Base-by-base conservation (phyloP, 2,329 filamentous ascomycete genomes). In the Dendrostoma leiphaemia region DNA sequence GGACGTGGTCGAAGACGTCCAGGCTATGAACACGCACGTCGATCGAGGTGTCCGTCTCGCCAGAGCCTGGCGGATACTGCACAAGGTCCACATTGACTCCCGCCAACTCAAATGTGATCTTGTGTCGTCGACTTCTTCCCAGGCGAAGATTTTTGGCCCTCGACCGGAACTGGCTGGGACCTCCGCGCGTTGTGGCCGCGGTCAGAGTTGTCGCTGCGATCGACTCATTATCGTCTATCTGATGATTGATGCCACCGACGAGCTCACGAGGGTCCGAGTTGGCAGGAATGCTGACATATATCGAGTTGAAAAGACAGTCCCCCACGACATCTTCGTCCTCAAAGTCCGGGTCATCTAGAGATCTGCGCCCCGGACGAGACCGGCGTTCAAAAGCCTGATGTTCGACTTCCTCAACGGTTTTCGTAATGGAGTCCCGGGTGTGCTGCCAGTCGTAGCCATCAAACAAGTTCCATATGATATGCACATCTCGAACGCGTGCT, bases 301-400 rank as follows among this genome's bases (percentile, higher is more conserved):
- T 96, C 0, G 94, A 99, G 68, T 99, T 97, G 79, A 99, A 99
- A 15, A 99, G 78, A 62, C 95, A 96, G 67, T 99, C 95, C 6
- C 91, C 91, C 69, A 97, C 95, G 6, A 89, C 89, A 69, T 92
- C 89, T 40, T 92, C 88, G 46, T 96, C 81, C 23, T 93, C 85
- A 32, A 85, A 86, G 50, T 86, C 88, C 64, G 69, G 82, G 67
- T 71, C 65, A 51, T 81, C 77, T 8, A 80, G 74, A 50, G 80
- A 76, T 56, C 82, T 74, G 50, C 83, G 82, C 6, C 81, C 78
- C 41, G 75, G 70, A 38, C 82, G 78, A 23, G 82, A 75, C 55
- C 85, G 83, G 53, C 88, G 85, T 67, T 97, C 90, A 44, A 88
- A 84, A 1, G 91, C 91, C 67, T 87, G 90, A 40, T 80, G 78